Base-by-base conservation (phyloP, 2,329 filamentous ascomycete species). In the Metarhizium humberi region DNA sequence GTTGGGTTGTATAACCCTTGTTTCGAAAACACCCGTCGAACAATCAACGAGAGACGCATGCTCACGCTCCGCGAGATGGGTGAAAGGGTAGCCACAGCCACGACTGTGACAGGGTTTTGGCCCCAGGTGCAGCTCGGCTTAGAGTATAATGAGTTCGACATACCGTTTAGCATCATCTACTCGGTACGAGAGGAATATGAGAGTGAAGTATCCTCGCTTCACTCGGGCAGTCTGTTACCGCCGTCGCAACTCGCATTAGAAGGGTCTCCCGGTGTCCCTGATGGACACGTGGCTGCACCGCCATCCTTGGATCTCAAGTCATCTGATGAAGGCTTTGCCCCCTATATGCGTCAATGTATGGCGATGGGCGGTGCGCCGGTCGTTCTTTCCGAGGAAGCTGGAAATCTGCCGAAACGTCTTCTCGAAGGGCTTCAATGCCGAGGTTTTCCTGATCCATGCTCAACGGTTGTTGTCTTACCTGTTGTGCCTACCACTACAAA, bases 41-140 rank as follows among this genome's bases (percentile, higher is more conserved):
- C 88, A 63, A 84, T 94, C 57, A 88, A 86, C 2, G 88, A 92
- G 70, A 76, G 89, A 54, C 79, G 88, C 50, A 92, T 92, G 88
- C 75, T 90, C 30, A 90, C 87, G 0, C 72, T 94, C 42, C 80
- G 87, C 45, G 87, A 92, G 65, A 82, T 92, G 48, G 88, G 88
- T 51, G 87, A 92, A 68, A 82, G 80, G 56, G 91, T 87, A 4
- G 82, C 86, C 2, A 75, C 80, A 16, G 88, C 88, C n/a, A 78
- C 85, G 50, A 86, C 88, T 57, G 78, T 92, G 2, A 84, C 82
- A 63, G 77, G 75, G 11, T 92, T 92, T 65, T 94, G 89, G 88
- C 73, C 75, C 1, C 79, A 87, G 61, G 84, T 91, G 2, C 76
- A 85, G 45, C 75, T 79, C 53, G 87, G 87, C 1, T 75, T 92